Evolutionary conservation across 495 filamentous ascomycete genomes (phyloP), one percentile per base, ranked within the genome.

Genomic region (Letharia columbiana): DNA sequence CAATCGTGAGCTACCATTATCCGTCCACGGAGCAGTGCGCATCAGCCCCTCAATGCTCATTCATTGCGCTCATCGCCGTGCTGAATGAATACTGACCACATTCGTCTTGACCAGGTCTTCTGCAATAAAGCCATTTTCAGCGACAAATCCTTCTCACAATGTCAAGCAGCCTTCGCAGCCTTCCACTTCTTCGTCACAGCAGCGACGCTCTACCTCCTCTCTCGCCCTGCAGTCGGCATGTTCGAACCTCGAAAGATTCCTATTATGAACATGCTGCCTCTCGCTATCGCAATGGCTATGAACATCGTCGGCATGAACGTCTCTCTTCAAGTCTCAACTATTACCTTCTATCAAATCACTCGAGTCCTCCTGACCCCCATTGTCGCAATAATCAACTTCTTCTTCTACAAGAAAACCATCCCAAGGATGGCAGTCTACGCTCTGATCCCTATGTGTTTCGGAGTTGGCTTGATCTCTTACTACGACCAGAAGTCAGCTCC

Each of bases 291-390:
- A 71, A 90, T 90, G 86, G 69, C 71, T 31, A 64, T 61, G 42
- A 89, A 90, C 74, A 86, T 91, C 65, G 85, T 91, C 70, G 78
- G 90, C n/a, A 87, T 86, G 39, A 91, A 91, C 71, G 76, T 89
- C 13, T 89, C 86, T 7, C 78, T 91, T 12, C 86, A 87, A 63
- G 86, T 85, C 70, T 89, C 87, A 28, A 83, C 84, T 56, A 83
- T 91, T 39, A 88, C 87, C 63, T 90, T 90, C 72, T 90, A 91
- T 72, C 88, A 91, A 70, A 81, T 90, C 62, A 86, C 85, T 23
- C 83, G 88, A 31, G 86, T 91, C 63, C 78, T 90, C 42, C 82
- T 91, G 35, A 90, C 88, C 11, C 88, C 88, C 5, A 81, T 79
- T 41, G 86, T 89, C 8, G 88, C 86, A 11, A 68, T 83, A 13